Evolutionary conservation across 805 yeast species (phyloP).

Genomic region (Wickerhamiella kurtzmanii): DNA sequence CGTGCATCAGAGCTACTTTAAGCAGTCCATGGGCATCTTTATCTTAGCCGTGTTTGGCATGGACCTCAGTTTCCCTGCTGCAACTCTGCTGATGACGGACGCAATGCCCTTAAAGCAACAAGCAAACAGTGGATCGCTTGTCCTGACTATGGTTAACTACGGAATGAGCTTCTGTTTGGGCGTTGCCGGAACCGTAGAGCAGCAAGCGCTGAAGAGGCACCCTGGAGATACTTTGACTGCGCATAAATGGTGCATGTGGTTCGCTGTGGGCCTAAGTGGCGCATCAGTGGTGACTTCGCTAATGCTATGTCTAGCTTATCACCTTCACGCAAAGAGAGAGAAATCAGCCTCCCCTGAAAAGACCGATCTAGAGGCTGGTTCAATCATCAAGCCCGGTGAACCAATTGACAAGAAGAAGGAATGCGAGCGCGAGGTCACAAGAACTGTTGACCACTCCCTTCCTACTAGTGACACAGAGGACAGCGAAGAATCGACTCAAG

Average conservation of each 20-base stretch:
- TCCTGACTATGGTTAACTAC: conserved; percentile 57
- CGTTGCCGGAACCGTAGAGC: conserved; percentile 35
- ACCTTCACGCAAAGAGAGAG: neutral
- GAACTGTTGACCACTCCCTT: neutral
- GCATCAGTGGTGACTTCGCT: conserved; percentile 6
- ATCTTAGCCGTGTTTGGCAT: conserved; percentile 53
- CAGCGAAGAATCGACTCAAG: neutral
- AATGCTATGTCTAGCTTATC: neutral
- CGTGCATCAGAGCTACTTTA: conserved; percentile 45
- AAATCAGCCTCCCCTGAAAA: neutral
- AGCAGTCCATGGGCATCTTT: conserved; percentile 42
- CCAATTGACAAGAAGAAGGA: neutral
- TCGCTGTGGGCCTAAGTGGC: conserved; percentile 14
- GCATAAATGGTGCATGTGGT: conserved; percentile 10
- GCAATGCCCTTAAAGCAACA: conserved; percentile 49
- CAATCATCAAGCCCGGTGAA: neutral
- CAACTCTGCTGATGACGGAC: conserved; percentile 48
- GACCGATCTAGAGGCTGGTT: neutral
- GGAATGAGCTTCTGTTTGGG: conserved; percentile 61
- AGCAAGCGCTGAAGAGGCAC: conserved; percentile 8
- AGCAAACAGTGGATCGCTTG: conserved; percentile 67
- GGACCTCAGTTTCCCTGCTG: conserved; percentile 70
- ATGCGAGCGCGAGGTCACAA: neutral
- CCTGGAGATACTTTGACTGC: conserved; percentile 10
- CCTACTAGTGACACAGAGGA: neutral